Base-by-base conservation (phyloP, 495 filamentous ascomycete species). In the Talaromyces stipitatus region DNA sequence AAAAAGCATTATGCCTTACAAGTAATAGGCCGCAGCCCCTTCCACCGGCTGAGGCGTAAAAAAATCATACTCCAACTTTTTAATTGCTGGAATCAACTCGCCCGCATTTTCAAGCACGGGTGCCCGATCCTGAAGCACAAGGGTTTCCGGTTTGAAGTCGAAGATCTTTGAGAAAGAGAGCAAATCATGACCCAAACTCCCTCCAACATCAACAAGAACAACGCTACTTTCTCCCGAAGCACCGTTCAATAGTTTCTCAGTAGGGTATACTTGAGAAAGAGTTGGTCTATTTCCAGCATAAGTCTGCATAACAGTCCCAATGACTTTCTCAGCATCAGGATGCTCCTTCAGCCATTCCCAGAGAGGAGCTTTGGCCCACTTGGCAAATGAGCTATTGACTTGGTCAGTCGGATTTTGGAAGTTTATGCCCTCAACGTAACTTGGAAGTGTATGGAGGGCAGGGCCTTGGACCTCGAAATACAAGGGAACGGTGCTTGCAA, bases 201-300 rank as follows among this genome's bases (percentile, higher is more conserved):
- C 82, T 24, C 72, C 81, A 0, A 82, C 67, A 64, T 85, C 82
- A 16, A 84, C 78, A 0, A 85, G 60, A 1, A 85, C 60, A 14
- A 73, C 68, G 1, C 64, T 61, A 18, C 66, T 59, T 11, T 24
- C 23, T 20, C 58, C 53, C 57, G 52, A 38, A 50, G 59, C 56
- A 6, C 47, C 23, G 11, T 16, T 29, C 6, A 26, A 9, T 9
- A 50, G 18, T 10, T 28, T 16, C 6, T 29, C 47, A 24, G 24
- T 28, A 16, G 47, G 47, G 24, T 50, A 50, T 12, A 50, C 14
- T 16, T 50, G 24, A n/a, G 47, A 50, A 16, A 50, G 47, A 29
- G 24, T 16, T 11, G 47, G 47, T 16, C 47, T 26, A 14, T 50
- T 50, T 9, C 6, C n/a, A 9, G 22, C 47, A 50, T 50, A 50